Evolutionary conservation across 164 flowering plant genomes (phyloP).

Genomic region (Tinospora cordifolia): DNA sequence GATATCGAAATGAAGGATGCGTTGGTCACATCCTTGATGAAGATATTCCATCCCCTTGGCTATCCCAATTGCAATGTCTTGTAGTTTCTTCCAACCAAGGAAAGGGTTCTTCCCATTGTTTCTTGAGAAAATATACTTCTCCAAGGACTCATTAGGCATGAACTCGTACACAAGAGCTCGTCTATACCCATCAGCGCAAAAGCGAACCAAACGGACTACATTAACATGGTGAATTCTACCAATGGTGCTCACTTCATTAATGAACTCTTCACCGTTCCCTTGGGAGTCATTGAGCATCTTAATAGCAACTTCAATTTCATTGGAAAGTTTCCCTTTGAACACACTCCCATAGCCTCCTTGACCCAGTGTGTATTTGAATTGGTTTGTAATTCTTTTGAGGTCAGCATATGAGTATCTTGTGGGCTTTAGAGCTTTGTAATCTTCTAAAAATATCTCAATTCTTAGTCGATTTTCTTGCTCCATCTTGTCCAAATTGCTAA

Average conservation of each 20-base stretch:
- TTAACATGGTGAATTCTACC: conserved; percentile 11
- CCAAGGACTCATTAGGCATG: conserved; percentile 12
- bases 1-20: conserved; percentile 12
- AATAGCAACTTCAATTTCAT: conserved; percentile 6
- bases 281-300: conserved; percentile 3
- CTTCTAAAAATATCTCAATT: conserved; percentile 10
- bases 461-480: conserved; percentile 2
- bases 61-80: background rate
- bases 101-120: background rate
- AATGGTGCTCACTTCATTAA: conserved; percentile 13
- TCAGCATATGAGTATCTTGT: conserved; percentile 10
- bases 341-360: conserved; percentile 12
- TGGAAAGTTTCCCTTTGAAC: conserved; percentile 7
- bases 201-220: conserved; percentile 7
- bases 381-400: conserved; percentile 8
- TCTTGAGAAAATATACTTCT: conserved; percentile 7
- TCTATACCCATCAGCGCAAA: conserved; percentile 2
- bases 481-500: background rate
- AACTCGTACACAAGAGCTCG: conserved; percentile 11
- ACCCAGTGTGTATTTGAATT: conserved; percentile 9
- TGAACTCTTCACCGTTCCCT: conserved; percentile 13
- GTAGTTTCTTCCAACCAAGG: conserved; percentile 7
- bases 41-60: conserved; percentile 10
- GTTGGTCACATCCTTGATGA: conserved; percentile 7
- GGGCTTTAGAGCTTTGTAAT: background rate